Conservation (phyloP, 768 basidiomycete species). For the Boletellus sp. region DNA sequence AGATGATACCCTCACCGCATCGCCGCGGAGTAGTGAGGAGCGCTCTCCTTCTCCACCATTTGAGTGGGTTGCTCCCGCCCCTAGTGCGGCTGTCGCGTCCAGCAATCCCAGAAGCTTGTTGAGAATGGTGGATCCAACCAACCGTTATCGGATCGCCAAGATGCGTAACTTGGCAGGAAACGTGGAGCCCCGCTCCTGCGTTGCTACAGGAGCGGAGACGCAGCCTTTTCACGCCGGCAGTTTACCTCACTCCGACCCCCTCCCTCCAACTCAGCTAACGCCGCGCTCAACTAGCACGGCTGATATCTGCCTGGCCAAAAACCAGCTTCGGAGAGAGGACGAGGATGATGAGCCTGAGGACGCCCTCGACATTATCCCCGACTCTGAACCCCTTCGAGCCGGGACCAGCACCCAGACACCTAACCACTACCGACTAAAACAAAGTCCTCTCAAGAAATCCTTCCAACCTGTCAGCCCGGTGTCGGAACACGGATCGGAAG, state of each 20-base stretch:
- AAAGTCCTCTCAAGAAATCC: constrained; percentile 13
- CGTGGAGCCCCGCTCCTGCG: constrained; percentile 16
- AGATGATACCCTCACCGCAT: neutral
- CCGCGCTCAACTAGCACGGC: neutral
- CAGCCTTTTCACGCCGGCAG: constrained; percentile 13
- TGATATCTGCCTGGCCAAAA: neutral
- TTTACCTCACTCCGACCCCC: neutral
- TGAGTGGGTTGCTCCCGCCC: constrained; percentile 20
- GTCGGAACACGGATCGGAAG: constrained; percentile 20
- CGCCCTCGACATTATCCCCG: constrained; percentile 52
- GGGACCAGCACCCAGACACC: constrained; percentile 17
- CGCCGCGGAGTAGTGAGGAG: constrained; percentile 2
- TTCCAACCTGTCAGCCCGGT: constrained; percentile 24
- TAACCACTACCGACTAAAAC: neutral
- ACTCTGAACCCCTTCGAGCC: constrained; percentile 54
- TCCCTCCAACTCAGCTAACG: neutral
- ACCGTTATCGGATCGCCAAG: constrained; percentile 28
- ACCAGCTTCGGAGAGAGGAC: neutral
- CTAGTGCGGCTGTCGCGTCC: constrained; percentile 14
- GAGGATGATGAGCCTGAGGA: constrained; percentile 29
- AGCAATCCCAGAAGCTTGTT: constrained; percentile 31
- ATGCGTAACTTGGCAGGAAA: constrained; percentile 23
- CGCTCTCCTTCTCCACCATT: constrained; percentile 14
- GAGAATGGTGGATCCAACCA: constrained; percentile 32
- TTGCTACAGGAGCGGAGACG: constrained; percentile 8